Conservation (phyloP, 257 asterid species). For the Catharanthus roseus region DNA sequence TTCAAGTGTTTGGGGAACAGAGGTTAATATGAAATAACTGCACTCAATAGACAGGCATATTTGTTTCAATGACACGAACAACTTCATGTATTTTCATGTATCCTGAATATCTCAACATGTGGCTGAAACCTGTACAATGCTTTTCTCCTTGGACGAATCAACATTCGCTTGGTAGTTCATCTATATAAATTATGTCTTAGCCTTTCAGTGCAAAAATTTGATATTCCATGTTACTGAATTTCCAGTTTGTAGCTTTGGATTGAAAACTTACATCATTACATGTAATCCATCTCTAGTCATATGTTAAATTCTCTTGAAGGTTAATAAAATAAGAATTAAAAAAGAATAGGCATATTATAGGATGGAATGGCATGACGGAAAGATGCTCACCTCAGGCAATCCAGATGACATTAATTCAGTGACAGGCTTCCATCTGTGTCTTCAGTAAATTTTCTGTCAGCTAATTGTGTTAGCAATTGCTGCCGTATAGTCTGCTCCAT, state of each 20-base stretch:
- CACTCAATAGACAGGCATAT: no score
- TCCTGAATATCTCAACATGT: not conserved
- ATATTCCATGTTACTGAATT: no score
- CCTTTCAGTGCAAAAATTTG: not conserved
- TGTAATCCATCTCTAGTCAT: not conserved
- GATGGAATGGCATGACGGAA: not conserved
- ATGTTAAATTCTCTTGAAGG: no score
- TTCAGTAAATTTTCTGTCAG: conserved; percentile 52
- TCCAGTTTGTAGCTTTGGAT: not conserved
- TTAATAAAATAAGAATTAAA: not conserved
- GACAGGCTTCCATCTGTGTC: conserved; percentile 16
- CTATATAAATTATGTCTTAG: not conserved
- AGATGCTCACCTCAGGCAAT: not conserved
- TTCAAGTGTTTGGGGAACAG: no score
- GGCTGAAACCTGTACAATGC: not conserved
- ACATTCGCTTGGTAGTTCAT: not conserved
- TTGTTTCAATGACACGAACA: no score
- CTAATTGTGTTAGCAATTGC: conserved; percentile 63
- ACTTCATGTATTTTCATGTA: no score
- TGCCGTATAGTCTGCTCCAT: conserved; percentile 59
- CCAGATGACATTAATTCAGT: not conserved
- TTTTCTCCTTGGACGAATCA: not conserved
- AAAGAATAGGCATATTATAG: not conserved
- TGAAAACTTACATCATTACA: not conserved
- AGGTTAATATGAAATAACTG: no score